A percentile compares a stretch with the other conserved stretches of the same genome.
Evolutionary conservation across 345 rosid genomes (phyloP).

Genomic region (Camelina sativa): DNA sequence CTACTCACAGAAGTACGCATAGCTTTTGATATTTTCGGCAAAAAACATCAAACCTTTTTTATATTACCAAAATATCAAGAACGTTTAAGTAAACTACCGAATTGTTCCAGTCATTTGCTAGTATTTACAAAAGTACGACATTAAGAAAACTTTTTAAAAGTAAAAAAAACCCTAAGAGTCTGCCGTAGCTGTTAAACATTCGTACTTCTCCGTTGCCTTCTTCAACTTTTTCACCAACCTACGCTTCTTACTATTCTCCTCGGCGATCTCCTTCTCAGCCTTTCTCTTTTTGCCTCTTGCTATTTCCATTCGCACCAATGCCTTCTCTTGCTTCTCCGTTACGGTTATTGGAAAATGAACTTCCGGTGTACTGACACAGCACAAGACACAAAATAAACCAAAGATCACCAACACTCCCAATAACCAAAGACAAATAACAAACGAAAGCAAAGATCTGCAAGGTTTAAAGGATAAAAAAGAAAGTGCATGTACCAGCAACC

Average conservation of each 20-base stretch:
- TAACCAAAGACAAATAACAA: constrained; percentile 5
- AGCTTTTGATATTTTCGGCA: neutral
- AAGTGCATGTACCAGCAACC: constrained; percentile 41
- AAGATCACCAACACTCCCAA: constrained; percentile 11
- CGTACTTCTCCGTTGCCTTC: constrained; percentile 13
- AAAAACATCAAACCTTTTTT: neutral
- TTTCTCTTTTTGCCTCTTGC: constrained; percentile 23
- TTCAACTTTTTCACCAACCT: constrained; percentile 20
- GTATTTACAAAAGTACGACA: neutral
- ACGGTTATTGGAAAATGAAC: constrained; percentile 36
- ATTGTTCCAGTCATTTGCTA: neutral
- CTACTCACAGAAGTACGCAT: too few relatives aligned
- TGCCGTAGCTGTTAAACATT: neutral
- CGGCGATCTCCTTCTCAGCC: constrained; percentile 8
- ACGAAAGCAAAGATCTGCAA: neutral
- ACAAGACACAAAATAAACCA: constrained; percentile 10
- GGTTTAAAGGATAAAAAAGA: neutral
- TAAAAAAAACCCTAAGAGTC: neutral
- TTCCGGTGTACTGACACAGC: constrained; percentile 27
- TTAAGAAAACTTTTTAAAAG: neutral
- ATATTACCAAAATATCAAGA: neutral
- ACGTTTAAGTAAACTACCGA: neutral
- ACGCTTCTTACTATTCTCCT: neutral
- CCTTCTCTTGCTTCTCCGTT: constrained; percentile 31
- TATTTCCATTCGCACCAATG: constrained; percentile 4